Conservation (phyloP, 2,329 filamentous ascomycete species). For the Metarhizium brunneum region DNA sequence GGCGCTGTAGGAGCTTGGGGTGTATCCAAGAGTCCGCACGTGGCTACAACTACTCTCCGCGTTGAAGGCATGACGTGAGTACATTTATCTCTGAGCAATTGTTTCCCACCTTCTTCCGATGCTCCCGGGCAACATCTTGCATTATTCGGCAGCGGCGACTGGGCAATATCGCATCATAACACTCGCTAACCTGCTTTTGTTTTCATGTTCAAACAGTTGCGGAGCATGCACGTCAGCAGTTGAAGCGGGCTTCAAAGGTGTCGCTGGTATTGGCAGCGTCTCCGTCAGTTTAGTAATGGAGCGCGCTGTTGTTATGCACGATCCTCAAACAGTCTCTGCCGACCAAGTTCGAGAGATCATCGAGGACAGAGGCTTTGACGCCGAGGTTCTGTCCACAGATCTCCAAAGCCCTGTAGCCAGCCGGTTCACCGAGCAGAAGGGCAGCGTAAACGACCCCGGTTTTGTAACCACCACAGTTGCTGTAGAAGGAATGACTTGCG, state of each 20-base stretch:
- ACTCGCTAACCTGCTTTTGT: background rate
- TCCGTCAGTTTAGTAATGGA: constrained; percentile 94
- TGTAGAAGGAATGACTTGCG: constrained; percentile 84
- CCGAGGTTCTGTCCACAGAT: constrained; percentile 77
- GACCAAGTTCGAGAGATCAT: constrained; percentile 76
- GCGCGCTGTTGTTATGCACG: constrained; percentile 87
- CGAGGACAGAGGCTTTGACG: constrained; percentile 87
- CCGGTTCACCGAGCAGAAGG: constrained; percentile 24
- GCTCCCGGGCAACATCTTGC: constrained; percentile 15
- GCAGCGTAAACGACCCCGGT: constrained; percentile 28
- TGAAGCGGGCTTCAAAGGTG: constrained; percentile 77
- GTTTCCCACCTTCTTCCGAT: background rate
- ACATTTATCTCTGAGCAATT: background rate
- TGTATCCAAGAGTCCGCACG: constrained; percentile 40
- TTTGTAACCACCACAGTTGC: constrained; percentile 64
- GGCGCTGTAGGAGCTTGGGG: constrained; percentile 13
- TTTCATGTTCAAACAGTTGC: constrained; percentile 48
- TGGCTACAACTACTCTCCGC: constrained; percentile 84
- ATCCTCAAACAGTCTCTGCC: constrained; percentile 63
- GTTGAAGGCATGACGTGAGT: constrained; percentile 79
- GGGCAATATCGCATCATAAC: constrained; percentile 22
- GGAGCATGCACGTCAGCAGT: constrained; percentile 94
- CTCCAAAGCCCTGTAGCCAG: constrained; percentile 45
- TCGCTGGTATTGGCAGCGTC: constrained; percentile 74
- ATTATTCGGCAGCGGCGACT: constrained; percentile 2